Percentiles rank a stretch among this genome's conserved stretches.
Conservation (phyloP, 768 basidiomycete species). For the Suillus alpinus region DNA sequence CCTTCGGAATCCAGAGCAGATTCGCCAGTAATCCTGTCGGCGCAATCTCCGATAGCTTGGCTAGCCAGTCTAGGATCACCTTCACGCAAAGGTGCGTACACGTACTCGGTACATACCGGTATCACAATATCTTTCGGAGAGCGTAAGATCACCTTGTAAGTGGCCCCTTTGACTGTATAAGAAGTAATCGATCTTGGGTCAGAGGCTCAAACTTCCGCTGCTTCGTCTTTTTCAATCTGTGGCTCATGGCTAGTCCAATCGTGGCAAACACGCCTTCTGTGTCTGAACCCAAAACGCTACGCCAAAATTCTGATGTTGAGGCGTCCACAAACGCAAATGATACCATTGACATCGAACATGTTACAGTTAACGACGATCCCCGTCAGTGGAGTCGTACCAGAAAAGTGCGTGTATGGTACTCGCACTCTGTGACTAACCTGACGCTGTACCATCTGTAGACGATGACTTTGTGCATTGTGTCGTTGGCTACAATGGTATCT, state of each 20-base stretch:
- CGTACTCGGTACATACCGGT: not conserved
- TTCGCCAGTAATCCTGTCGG: not conserved
- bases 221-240: not conserved
- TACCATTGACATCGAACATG: slow-evolving; percentile 33
- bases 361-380: slow-evolving; percentile 57
- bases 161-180: not conserved
- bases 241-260: not conserved
- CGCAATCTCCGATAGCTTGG: not conserved
- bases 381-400: slow-evolving; percentile 53
- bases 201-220: not conserved
- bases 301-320: not conserved
- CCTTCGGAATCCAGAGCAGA: not conserved
- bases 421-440: not conserved
- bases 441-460: slow-evolving; percentile 13
- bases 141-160: not conserved
- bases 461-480: slow-evolving; percentile 26
- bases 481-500: slow-evolving; percentile 21
- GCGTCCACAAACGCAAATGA: not conserved
- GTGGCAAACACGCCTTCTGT: not conserved
- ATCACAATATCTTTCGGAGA: not conserved
- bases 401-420: slow-evolving; percentile 41
- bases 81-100: not conserved
- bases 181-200: not conserved
- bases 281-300: not conserved
- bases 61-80: not conserved